Conservation (phyloP, 192 early-diverging fungal genomes). For the Coemansia sp. region DNA sequence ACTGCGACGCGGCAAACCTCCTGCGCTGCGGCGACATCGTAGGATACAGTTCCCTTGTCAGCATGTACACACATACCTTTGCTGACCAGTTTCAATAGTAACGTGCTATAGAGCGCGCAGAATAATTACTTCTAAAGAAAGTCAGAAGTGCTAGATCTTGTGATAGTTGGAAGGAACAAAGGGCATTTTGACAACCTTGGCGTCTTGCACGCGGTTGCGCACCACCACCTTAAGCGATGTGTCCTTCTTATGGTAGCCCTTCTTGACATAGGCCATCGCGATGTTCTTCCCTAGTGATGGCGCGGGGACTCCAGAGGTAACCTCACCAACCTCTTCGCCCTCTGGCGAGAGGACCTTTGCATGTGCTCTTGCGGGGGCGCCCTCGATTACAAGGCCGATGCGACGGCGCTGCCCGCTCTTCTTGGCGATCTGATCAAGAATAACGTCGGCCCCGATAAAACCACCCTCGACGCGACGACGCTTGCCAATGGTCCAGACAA, state of each 20-base stretch:
- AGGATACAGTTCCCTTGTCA: conserved; percentile 84
- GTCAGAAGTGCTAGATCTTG: conserved; percentile 44
- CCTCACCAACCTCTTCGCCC: conserved; percentile 68
- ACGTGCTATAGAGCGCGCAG: background rate
- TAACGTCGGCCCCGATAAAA: conserved; percentile 85
- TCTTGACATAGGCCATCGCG: conserved; percentile 94
- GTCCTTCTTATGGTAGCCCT: conserved; percentile 86
- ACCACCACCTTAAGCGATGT: conserved; percentile 92
- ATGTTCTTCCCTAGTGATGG: conserved; percentile 93
- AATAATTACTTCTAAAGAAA: background rate
- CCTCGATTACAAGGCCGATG: conserved; percentile 86
- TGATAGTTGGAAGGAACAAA: conserved; percentile 85
- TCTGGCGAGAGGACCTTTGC: conserved; percentile 66
- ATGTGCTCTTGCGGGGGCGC: conserved; percentile 85
- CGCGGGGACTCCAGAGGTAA: conserved; percentile 91
- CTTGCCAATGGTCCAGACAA: conserved; percentile 96
- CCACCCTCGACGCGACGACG: conserved; percentile 83
- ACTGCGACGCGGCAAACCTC: conserved; percentile 94
- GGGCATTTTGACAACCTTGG: conserved; percentile 88
- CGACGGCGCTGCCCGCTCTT: conserved; percentile 75
- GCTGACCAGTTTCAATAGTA: conserved; percentile 38
- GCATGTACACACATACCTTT: conserved; percentile 79
- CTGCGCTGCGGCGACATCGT: conserved; percentile 80
- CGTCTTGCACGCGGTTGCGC: conserved; percentile 79
- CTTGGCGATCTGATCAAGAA: conserved; percentile 80